A percentile compares a stretch with the other conserved stretches of the same genome.
Evolutionary conservation across 306 rosid species (phyloP).

Genomic region (Trifolium dubium): DNA sequence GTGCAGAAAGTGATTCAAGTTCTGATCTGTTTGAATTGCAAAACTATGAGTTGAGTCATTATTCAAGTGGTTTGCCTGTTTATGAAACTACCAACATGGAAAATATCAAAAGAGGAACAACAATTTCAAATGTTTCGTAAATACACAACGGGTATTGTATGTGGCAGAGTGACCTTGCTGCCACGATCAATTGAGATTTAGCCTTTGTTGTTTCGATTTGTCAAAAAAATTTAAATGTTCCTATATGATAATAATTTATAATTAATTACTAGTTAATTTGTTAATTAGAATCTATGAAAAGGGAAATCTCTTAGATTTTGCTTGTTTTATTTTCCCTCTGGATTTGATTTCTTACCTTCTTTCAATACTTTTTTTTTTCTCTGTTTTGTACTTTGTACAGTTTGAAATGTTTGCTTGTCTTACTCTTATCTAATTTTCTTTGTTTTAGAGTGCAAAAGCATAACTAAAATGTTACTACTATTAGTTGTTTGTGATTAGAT

Average conservation of each 20-base stretch:
- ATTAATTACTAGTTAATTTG: conserved; percentile 13
- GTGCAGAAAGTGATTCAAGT: conserved; percentile 94
- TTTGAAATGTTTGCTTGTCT: conserved; percentile 68
- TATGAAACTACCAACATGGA: conserved; percentile 96
- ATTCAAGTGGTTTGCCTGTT: conserved; percentile 83
- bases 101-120: conserved; percentile 80
- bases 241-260: conserved; percentile 14
- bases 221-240: conserved; percentile 38
- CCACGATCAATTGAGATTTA: too few relatives aligned
- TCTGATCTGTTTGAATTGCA: conserved; percentile 96
- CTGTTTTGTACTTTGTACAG: conserved; percentile 48
- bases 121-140: conserved; percentile 53
- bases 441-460: conserved; percentile 43
- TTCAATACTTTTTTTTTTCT: conserved; percentile 33
- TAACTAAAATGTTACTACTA: conserved; percentile 27
- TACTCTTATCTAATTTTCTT: conserved; percentile 28
- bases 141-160: too few relatives aligned
- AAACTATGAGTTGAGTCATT: conserved; percentile 83
- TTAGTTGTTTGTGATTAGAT: conserved; percentile 34
- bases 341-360: conserved; percentile 47
- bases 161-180: too few relatives aligned
- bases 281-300: conserved; percentile 50
- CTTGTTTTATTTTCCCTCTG: conserved; percentile 27
- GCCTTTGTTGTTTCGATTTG: too few relatives aligned
- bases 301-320: conserved; percentile 40